Evolutionary conservation across 2,329 filamentous ascomycete genomes (phyloP).

Genomic region (Rugonectria rugulosa): DNA sequence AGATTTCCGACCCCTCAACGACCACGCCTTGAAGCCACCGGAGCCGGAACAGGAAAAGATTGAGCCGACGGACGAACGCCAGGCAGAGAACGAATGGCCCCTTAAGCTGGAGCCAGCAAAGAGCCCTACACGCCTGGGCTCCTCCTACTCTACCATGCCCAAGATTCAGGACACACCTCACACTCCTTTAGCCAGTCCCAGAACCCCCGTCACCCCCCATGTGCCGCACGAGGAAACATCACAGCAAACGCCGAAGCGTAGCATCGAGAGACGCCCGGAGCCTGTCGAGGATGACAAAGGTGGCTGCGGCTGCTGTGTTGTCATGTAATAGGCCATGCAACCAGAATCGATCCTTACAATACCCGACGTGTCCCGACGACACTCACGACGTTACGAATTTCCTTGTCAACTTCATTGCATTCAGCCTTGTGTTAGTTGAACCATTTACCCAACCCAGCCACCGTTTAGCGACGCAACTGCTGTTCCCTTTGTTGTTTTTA

Average conservation of each 20-base stretch:
- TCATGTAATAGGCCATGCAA: constrained; percentile 53
- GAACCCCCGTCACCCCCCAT: constrained; percentile 46
- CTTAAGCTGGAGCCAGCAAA: constrained; percentile 56
- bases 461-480: constrained; percentile 37
- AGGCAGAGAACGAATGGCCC: constrained; percentile 63
- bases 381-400: constrained; percentile 45
- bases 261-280: constrained; percentile 29
- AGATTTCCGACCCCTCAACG: constrained; percentile 83
- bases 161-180: constrained; percentile 55
- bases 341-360: constrained; percentile 14
- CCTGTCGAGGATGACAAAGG: constrained; percentile 47
- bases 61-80: constrained; percentile 16
- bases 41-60: constrained; percentile 48
- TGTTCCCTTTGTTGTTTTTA: constrained; percentile 36
- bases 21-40: constrained; percentile 62
- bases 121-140: constrained; percentile 55
- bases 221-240: constrained; percentile 33
- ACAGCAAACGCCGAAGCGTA: constrained; percentile 22
- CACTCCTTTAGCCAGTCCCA: constrained; percentile 53
- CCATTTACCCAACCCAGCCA: constrained; percentile 34
- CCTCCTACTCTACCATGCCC: constrained; percentile 71
- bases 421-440: constrained; percentile 41
- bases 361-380: constrained; percentile 29
- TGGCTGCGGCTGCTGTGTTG: constrained; percentile 59
- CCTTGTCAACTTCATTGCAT: constrained; percentile 36